Evolutionary conservation across 176 grass and related monocot species (phyloP).

Genomic region (Lolium rigidum): DNA sequence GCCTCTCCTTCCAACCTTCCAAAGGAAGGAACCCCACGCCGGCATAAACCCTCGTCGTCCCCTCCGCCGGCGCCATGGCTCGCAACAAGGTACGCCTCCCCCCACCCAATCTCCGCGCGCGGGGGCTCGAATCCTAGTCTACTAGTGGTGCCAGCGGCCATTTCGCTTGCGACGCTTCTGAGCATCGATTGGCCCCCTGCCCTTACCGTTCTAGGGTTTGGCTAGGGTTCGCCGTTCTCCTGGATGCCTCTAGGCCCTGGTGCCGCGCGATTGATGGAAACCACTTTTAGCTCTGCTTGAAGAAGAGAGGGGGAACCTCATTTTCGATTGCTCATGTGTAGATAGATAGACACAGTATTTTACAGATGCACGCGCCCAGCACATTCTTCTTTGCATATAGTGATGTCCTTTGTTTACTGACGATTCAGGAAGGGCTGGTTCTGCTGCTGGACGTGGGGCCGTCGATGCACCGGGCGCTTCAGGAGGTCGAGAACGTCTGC

Average conservation of each 20-base stretch:
- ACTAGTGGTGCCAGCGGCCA: not conserved
- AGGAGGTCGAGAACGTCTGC: conserved; percentile 69
- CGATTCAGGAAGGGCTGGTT: conserved; percentile 69
- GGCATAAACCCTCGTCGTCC: not conserved
- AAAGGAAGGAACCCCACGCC: conserved; percentile 25
- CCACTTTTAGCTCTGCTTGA: not conserved
- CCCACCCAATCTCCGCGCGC: too few species aligned
- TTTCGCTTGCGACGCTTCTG: too few species aligned
- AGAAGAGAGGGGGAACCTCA: not conserved
- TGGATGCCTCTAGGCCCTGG: not conserved
- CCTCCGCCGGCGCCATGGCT: conserved; percentile 35
- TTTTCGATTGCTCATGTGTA: not conserved
- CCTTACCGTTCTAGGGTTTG: too few species aligned
- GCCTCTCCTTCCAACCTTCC: not conserved
- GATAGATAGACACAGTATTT: not conserved
- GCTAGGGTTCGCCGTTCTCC: not conserved
- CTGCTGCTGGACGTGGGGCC: conserved; percentile 89
- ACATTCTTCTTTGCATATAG: not conserved
- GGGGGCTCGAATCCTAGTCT: too few species aligned
- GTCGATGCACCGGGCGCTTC: conserved; percentile 83
- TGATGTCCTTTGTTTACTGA: not conserved
- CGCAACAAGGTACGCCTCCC: conserved; percentile 46
- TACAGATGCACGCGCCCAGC: too few species aligned
- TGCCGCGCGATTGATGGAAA: not conserved
- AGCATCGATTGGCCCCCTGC: too few species aligned